phyloP scores from a whole-genome alignment of 306 rosid genomes.

The Pachyrhizus erosus region DNA sequence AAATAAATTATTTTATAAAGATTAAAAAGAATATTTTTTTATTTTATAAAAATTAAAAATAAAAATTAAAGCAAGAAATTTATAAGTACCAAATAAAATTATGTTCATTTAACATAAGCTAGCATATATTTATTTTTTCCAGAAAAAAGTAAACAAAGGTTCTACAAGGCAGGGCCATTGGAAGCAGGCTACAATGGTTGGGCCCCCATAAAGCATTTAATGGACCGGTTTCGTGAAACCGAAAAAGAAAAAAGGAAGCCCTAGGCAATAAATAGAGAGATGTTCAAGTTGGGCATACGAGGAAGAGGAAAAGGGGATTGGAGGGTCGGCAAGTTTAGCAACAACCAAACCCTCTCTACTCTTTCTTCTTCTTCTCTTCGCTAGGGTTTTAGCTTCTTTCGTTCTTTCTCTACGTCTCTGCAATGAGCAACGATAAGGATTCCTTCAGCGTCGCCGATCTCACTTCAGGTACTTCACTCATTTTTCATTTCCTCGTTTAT shows the following conservation, averaged over 20 bases:
- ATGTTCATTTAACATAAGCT: no score
- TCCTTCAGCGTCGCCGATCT: constrained; percentile 79
- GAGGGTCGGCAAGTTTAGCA: constrained; percentile 54
- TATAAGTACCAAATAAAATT: no score
- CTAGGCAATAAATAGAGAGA: constrained; percentile 47
- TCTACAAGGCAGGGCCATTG: neutral
- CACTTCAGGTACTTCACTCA: constrained; percentile 58
- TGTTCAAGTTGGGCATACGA: constrained; percentile 23
- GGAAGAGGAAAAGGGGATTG: constrained; percentile 47
- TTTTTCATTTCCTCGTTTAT: neutral
- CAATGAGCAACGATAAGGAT: constrained; percentile 79
- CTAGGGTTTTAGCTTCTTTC: constrained; percentile 81
- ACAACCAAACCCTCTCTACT: constrained; percentile 20
- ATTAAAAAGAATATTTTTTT: no score
- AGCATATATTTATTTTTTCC: neutral
- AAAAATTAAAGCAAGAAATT: no score
- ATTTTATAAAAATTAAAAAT: no score
- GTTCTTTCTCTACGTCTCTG: neutral
- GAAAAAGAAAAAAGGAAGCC: constrained; percentile 11
- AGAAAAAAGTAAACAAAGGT: neutral
- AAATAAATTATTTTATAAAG: no score
- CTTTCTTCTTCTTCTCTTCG: constrained; percentile 39
- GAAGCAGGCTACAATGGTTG: constrained; percentile 14
- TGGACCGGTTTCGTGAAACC: neutral
- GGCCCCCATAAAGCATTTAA: constrained; percentile 33